These are phyloP conservation scores for Prunus mira DNA, from an alignment of 306 rosid genomes.

Conservation along the genomic window DNA sequence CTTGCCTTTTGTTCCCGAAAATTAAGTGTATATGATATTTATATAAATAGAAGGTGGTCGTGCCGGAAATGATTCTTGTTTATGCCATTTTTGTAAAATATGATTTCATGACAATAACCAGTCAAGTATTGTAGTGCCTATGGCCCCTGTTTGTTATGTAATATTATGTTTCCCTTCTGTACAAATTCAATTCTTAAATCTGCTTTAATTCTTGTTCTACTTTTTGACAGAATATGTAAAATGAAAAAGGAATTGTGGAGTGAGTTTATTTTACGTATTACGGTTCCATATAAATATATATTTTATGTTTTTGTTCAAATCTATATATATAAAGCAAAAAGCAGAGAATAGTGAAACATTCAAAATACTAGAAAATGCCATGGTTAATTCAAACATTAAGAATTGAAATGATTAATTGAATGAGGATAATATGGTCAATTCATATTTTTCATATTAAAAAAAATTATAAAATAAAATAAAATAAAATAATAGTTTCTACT, in stretches of 20 bases:
- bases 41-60: constrained; percentile 39
- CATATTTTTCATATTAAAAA: no score
- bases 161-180: neutral
- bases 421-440: no score
- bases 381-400: no score
- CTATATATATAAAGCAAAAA: no score
- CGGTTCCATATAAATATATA: no score
- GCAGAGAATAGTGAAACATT: no score
- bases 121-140: neutral
- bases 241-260: neutral
- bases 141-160: neutral
- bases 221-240: neutral
- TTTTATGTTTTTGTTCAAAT: no score
- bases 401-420: no score
- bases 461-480: no score
- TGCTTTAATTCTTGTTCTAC: neutral
- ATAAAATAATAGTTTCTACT: no score
- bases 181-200: neutral
- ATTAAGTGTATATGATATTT: constrained; percentile 66
- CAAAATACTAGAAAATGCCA: no score
- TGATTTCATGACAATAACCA: constrained; percentile 24
- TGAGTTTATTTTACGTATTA: neutral
- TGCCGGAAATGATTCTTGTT: constrained; percentile 42
- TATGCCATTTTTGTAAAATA: constrained; percentile 49
- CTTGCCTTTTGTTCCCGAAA: constrained; percentile 37